Evolutionary conservation across 805 yeast genomes (phyloP).

Genomic region (Lipomyces orientalis): DNA sequence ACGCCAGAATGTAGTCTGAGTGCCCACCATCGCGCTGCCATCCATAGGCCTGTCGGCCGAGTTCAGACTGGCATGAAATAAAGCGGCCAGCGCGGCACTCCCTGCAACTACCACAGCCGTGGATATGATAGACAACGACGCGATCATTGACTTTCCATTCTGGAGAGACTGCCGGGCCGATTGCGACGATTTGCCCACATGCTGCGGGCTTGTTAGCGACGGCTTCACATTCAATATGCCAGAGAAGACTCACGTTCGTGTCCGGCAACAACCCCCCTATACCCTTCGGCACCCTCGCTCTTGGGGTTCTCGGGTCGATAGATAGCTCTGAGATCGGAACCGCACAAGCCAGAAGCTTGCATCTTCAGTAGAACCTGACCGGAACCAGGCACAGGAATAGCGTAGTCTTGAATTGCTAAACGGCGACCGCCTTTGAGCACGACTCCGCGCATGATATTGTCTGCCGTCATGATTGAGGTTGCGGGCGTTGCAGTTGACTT

Average conservation of each 20-base stretch:
- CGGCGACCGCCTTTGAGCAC: background rate
- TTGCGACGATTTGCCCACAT: background rate
- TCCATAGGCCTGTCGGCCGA: background rate
- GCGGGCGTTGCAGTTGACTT: background rate
- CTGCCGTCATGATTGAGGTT: too few relatives aligned
- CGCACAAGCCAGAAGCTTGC: background rate
- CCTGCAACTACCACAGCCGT: background rate
- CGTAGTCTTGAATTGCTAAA: background rate
- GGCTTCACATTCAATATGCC: too few relatives aligned
- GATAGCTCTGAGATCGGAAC: conserved; percentile 1
- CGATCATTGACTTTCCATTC: background rate
- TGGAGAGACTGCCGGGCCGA: background rate
- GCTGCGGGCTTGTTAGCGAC: background rate
- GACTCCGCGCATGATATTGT: conserved; percentile 2
- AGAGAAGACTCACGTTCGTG: background rate
- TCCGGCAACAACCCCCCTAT: background rate
- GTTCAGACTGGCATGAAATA: background rate
- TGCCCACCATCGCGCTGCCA: conserved; percentile 5
- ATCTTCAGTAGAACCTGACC: background rate
- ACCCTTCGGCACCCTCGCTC: background rate
- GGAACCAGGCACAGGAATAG: background rate
- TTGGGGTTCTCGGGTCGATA: conserved; percentile 1
- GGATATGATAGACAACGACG: background rate
- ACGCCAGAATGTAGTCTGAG: background rate
- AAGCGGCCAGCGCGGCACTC: background rate